These are phyloP conservation scores for Inosperma sp. DNA, from an alignment of 768 basidiomycete species.

Conservation along the genomic window DNA sequence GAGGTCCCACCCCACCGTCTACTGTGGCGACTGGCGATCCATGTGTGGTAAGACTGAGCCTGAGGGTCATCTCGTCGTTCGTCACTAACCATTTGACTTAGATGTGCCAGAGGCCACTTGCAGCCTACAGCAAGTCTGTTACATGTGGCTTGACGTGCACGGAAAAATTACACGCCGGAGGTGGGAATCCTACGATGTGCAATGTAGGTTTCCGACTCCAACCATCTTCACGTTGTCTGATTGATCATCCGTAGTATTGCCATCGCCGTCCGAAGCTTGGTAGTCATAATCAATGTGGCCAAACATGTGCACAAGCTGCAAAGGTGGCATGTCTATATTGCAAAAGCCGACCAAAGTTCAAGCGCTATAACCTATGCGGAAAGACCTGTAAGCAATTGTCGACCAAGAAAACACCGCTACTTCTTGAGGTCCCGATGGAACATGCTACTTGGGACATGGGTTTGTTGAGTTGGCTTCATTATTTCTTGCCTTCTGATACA, in stretches of 20 bases:
- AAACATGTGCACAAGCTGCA: slow-evolving; percentile 20
- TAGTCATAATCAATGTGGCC: slow-evolving; percentile 24
- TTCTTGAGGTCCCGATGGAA: slow-evolving; percentile 23
- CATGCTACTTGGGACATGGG: slow-evolving; percentile 25
- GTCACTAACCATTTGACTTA: not conserved
- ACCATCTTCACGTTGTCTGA: not conserved
- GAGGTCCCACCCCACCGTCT: no score
- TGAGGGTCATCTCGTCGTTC: not conserved
- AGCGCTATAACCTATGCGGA: slow-evolving; percentile 26
- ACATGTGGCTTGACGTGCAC: slow-evolving; percentile 26
- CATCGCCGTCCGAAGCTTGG: slow-evolving; percentile 22
- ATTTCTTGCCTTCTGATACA: not conserved
- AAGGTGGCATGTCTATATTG: slow-evolving; percentile 26
- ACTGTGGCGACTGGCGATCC: slow-evolving; percentile 3
- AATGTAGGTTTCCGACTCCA: slow-evolving; percentile 15
- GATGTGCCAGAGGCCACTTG: slow-evolving; percentile 20
- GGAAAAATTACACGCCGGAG: slow-evolving; percentile 19
- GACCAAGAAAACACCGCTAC: slow-evolving; percentile 20
- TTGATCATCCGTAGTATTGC: slow-evolving; percentile 21
- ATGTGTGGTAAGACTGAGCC: slow-evolving; percentile 20
- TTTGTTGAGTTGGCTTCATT: not conserved
- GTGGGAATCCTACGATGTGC: slow-evolving; percentile 22
- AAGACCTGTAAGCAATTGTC: slow-evolving; percentile 23
- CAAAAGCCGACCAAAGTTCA: slow-evolving; percentile 24
- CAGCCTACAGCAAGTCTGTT: slow-evolving; percentile 16